phyloP scores from a whole-genome alignment of 306 rosid genomes.

The Fragaria vesca region DNA sequence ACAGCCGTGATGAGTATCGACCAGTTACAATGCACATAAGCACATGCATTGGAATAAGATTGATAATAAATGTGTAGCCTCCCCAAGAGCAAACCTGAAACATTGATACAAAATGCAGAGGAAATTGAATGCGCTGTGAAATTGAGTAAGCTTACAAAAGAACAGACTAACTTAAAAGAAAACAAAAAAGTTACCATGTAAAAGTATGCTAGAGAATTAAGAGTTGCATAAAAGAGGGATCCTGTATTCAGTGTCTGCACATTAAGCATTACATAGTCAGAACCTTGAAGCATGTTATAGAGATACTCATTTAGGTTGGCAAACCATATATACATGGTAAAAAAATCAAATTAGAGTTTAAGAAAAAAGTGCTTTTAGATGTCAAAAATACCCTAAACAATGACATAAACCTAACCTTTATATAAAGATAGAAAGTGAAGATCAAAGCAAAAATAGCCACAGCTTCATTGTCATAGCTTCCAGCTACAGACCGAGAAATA shows the following conservation, averaged over 20 bases:
- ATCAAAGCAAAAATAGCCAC: slow-evolving; percentile 99
- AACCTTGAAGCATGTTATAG: slow-evolving; percentile 15
- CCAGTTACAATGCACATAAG: slow-evolving; percentile 95
- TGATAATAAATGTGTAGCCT: slow-evolving; percentile 98
- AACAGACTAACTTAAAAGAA: neutral
- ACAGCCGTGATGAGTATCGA: slow-evolving; percentile 89
- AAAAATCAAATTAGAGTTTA: slow-evolving; percentile 2
- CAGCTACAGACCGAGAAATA: slow-evolving; percentile 98
- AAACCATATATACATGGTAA: neutral
- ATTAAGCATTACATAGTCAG: slow-evolving; percentile 36
- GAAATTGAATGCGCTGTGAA: slow-evolving; percentile 21
- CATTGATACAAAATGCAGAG: slow-evolving; percentile 25
- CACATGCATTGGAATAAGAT: slow-evolving; percentile 98
- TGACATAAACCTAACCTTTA: slow-evolving; percentile 59
- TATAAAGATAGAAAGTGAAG: slow-evolving; percentile 92
- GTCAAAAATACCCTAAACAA: slow-evolving; percentile 11
- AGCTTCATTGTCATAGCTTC: slow-evolving; percentile 99
- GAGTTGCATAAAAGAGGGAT: slow-evolving; percentile 95
- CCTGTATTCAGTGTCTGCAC: slow-evolving; percentile 94
- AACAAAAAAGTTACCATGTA: slow-evolving; percentile 71
- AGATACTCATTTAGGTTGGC: slow-evolving; percentile 18
- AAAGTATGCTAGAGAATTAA: slow-evolving; percentile 91
- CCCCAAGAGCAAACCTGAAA: slow-evolving; percentile 99
- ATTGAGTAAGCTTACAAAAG: slow-evolving; percentile 11
- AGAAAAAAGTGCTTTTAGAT: slow-evolving; percentile 2